Evolutionary conservation across 768 basidiomycete species (phyloP), one percentile per base, ranked within the genome.

Genomic region (Suillus alpinus): DNA sequence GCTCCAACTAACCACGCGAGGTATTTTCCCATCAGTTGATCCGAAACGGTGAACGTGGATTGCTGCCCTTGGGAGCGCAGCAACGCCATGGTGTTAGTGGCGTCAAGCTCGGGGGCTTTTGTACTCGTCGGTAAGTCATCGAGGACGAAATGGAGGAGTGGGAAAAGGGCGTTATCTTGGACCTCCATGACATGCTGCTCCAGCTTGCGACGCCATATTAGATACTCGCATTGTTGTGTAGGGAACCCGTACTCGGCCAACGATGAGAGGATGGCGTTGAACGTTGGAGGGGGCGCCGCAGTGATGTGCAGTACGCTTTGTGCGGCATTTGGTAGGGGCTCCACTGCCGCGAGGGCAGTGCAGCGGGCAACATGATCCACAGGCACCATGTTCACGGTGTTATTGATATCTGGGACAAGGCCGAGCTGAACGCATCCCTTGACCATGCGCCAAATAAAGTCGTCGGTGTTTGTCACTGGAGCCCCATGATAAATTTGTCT

Each of bases 361-460:
- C 92, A 89, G 6, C 85, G 83, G 1, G 97, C 95, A 63, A 99
- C 95, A 71, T 95, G 92, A 73, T 98, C 92, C 41, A 98, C 97
- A 0, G 97, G 97, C 8, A 95, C 93, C 89, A 98, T 95, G 77
- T 99, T 99, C 69, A 99, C 83, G 1, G 93, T 90, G 76, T 99
- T 99, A 80, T 97, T 94, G 74, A 99, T 98, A 71, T 99, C 93
- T 10, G 97, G 97, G 2, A 94, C 88, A 43, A 94, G 83, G 1
- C 95, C 96, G n/a, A 98, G 87, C 71, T 99, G 97, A 40, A 98
- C 82, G 70, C 95, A 98, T n/a, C 97, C 97, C 74, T 98, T 98
- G 70, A 97, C 92, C 74, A 99, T 78, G 3, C 97, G 86, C 96
- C 96, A 98, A 59, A 99, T 86, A 76, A 99, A 99, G 72, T 99